Conservation (phyloP, 441 rosid species). For the Gossypium gossypioides region DNA sequence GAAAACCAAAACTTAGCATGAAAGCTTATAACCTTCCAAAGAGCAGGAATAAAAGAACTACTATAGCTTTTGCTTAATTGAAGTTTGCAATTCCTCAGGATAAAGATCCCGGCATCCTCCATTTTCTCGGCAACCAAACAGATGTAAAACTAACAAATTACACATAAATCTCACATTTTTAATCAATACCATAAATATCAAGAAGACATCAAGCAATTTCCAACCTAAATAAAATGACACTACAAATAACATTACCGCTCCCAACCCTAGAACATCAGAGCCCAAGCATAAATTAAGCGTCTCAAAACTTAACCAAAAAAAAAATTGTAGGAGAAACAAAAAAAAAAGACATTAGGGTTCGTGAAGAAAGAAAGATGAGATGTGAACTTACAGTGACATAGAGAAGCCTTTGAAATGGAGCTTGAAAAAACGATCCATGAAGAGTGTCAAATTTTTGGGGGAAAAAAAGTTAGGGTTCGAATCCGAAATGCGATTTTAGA, state of each 20-base stretch:
- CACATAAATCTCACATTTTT: constrained; percentile 18
- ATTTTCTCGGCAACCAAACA: constrained; percentile 15
- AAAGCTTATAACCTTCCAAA: not conserved
- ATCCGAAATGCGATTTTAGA: constrained; percentile 16
- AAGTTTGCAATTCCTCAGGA: constrained; percentile 7
- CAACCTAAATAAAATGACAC: constrained; percentile 18
- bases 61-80: constrained; percentile 10
- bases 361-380: constrained; percentile 5
- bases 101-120: not conserved
- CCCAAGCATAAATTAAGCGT: constrained; percentile 15
- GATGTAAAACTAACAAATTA: constrained; percentile 5
- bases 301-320: not conserved
- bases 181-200: constrained; percentile 22
- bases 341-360: constrained; percentile 33
- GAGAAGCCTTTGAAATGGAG: constrained; percentile 19
- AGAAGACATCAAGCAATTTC: constrained; percentile 13
- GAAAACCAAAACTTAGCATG: not conserved
- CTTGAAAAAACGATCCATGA: constrained; percentile 27
- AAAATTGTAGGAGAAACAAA: not conserved
- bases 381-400: constrained; percentile 31
- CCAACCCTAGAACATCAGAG: constrained; percentile 10
- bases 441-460: constrained; percentile 13
- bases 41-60: not conserved
- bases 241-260: constrained; percentile 10
- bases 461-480: constrained; percentile 30